Percentiles rank a stretch among this genome's conserved stretches.
Conservation (phyloP, 345 rosid genomes). For the Eucalyptus pauciflora region DNA sequence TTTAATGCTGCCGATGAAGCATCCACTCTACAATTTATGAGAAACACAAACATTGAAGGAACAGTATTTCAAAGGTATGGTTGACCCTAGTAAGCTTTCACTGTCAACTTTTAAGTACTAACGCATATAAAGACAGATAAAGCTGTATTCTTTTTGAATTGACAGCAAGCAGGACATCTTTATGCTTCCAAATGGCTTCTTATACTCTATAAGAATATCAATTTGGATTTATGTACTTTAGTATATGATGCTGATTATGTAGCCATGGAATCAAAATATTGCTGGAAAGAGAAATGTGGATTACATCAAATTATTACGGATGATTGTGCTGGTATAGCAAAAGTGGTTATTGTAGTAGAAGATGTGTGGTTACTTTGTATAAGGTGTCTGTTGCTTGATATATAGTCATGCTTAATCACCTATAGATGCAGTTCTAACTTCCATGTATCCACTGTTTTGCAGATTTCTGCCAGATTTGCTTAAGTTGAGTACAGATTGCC, state of each 20-base stretch:
- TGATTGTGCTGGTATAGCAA: not conserved
- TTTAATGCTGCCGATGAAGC: conserved; percentile 61
- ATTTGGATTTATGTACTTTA: not conserved
- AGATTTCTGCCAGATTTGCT: conserved; percentile 74
- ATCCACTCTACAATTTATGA: conserved; percentile 65
- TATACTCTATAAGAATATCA: not conserved
- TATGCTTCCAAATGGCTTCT: not conserved
- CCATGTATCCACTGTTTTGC: not conserved
- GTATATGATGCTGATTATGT: not conserved
- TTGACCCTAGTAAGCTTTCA: not conserved
- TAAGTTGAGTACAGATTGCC: conserved; percentile 46
- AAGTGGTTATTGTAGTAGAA: not conserved
- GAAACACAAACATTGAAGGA: conserved; percentile 40
- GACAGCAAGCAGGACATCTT: not conserved
- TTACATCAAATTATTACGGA: not conserved
- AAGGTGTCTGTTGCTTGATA: not conserved
- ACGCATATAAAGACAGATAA: not conserved
- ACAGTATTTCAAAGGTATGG: conserved; percentile 81
- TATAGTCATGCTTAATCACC: not conserved
- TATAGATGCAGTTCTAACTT: not conserved
- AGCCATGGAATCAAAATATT: not conserved
- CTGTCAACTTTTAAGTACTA: not conserved
- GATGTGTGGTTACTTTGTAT: not conserved
- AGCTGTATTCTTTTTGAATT: not conserved
- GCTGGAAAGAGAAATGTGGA: not conserved